phyloP scores from a whole-genome alignment of 2,329 filamentous ascomycete genomes.

The Rhynchosporium agropyri region DNA sequence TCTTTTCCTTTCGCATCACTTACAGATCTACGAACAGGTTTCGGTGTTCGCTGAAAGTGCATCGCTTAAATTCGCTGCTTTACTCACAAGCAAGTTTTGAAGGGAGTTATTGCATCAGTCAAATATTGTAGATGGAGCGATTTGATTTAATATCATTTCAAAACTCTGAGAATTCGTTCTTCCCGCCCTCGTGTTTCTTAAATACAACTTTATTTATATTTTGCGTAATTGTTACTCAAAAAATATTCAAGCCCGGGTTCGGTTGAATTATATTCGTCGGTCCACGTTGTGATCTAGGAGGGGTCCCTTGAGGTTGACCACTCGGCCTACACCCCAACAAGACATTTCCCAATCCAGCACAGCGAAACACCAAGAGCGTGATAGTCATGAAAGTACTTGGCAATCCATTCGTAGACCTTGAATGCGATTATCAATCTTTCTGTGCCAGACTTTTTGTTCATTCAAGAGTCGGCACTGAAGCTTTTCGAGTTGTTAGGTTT shows the following conservation, averaged over 20 bases:
- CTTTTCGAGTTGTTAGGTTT: too few relatives aligned
- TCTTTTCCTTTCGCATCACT: not conserved
- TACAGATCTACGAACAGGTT: not conserved
- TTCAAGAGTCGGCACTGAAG: not conserved
- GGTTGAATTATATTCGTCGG: not conserved
- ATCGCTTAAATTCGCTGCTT: not conserved
- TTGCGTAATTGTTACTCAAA: not conserved
- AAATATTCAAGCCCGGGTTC: not conserved
- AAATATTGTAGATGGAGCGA: too few relatives aligned
- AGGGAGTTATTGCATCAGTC: not conserved
- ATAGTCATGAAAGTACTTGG: not conserved
- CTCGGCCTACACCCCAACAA: constrained; percentile 1
- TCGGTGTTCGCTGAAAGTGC: constrained; percentile 1
- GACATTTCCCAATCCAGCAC: not conserved
- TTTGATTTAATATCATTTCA: too few relatives aligned
- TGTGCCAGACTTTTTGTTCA: not conserved
- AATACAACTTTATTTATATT: not conserved
- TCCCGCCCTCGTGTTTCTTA: not conserved
- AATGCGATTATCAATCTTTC: not conserved
- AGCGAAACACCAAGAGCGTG: constrained; percentile 10
- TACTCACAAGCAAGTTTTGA: not conserved
- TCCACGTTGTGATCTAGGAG: not conserved
- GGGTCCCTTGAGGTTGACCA: not conserved
- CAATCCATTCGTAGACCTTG: not conserved
- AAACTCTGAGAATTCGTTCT: too few relatives aligned